Conservation (phyloP, 129 eudicot genomes). For the Kitagawia praeruptora region DNA sequence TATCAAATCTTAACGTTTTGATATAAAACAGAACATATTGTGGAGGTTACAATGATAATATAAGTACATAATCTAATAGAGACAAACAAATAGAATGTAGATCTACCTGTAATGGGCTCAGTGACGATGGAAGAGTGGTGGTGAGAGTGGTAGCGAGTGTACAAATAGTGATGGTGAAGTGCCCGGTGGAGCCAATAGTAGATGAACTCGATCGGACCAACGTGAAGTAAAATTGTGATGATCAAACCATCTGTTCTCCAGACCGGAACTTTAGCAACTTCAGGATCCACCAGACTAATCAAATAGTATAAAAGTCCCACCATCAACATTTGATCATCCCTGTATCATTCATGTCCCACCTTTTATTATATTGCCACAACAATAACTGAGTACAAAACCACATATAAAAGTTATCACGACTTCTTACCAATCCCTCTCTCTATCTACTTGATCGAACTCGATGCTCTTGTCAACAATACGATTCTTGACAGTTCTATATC, state of each 20-base stretch:
- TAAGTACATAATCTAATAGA: neutral
- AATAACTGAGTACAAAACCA: neutral
- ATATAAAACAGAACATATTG: neutral
- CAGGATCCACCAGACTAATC: neutral
- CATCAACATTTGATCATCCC: constrained; percentile 69
- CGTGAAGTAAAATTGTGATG: constrained; percentile 3
- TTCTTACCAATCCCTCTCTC: constrained; percentile 54
- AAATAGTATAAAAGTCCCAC: constrained; percentile 31
- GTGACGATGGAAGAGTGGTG: constrained; percentile 15
- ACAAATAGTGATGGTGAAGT: constrained; percentile 38
- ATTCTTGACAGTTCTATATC: constrained; percentile 50
- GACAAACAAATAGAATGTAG: neutral
- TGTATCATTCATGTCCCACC: neutral
- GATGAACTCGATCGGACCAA: constrained; percentile 5
- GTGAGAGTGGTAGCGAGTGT: constrained; percentile 13
- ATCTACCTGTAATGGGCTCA: constrained; percentile 2
- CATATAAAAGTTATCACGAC: too few species aligned
- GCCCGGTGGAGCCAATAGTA: constrained; percentile 30
- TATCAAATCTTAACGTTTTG: neutral
- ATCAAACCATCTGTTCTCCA: neutral
- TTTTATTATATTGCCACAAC: neutral
- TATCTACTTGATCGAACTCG: constrained; percentile 76
- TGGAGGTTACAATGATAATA: neutral
- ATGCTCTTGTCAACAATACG: constrained; percentile 54
- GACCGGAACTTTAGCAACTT: neutral